phyloP scores from a whole-genome alignment of 2,329 filamentous ascomycete genomes.

The Colletotrichum noveboracense region DNA sequence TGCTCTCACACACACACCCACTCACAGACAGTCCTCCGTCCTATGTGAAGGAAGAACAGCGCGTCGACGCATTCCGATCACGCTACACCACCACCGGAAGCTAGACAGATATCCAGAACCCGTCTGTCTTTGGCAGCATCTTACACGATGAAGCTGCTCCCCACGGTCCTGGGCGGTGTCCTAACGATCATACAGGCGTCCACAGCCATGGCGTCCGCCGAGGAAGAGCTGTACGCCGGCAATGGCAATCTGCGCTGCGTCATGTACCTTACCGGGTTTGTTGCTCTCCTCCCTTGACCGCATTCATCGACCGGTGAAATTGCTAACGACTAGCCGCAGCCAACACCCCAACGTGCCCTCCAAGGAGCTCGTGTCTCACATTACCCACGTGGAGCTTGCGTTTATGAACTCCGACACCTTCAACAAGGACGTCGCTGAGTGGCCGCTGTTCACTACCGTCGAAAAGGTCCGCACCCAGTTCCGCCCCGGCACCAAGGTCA shows the following conservation, averaged over 20 bases:
- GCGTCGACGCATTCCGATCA: neutral
- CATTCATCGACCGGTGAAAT: neutral
- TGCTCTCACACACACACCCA: neutral
- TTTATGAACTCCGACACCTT: constrained; percentile 62
- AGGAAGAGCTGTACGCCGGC: neutral
- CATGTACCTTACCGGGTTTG: constrained; percentile 58
- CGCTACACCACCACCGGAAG: neutral
- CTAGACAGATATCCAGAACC: neutral
- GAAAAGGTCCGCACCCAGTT: constrained; percentile 53
- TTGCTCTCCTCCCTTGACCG: neutral
- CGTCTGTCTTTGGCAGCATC: neutral
- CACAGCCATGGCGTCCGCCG: neutral
- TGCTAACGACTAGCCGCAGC: constrained; percentile 31
- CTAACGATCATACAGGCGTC: neutral
- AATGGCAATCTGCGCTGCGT: constrained; percentile 34
- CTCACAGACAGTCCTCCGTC: neutral
- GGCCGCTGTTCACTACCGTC: constrained; percentile 60
- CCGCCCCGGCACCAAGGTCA: constrained; percentile 60
- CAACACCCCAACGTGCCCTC: constrained; percentile 51
- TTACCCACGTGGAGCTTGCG: constrained; percentile 64
- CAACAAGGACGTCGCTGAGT: constrained; percentile 47
- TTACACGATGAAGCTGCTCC: constrained; percentile 3
- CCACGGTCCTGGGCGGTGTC: neutral
- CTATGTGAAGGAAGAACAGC: neutral
- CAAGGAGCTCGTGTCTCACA: constrained; percentile 38